Percentiles rank a stretch among this genome's conserved stretches.
These are phyloP conservation scores for Monosporascus ibericus DNA, from an alignment of 2,329 filamentous ascomycete species.

Conservation along the genomic window DNA sequence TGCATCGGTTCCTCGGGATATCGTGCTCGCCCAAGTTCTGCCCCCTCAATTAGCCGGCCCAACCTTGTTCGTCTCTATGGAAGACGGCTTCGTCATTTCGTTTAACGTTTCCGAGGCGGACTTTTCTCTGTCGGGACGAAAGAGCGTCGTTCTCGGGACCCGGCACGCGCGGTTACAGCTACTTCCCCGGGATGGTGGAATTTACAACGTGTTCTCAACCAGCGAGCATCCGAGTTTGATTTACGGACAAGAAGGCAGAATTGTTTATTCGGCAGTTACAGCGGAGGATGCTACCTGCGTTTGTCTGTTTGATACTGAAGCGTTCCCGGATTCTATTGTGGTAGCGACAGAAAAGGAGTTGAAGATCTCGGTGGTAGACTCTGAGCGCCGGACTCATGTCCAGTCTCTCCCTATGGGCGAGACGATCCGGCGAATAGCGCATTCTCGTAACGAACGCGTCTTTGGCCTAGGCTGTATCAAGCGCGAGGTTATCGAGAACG, in stretches of 20 bases:
- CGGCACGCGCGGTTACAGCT: conserved; percentile 77
- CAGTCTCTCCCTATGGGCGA: conserved; percentile 72
- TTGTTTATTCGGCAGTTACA: conserved; percentile 90
- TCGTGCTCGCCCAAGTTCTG: conserved; percentile 74
- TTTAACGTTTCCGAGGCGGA: conserved; percentile 62
- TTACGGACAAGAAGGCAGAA: conserved; percentile 78
- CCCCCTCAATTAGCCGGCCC: conserved; percentile 51
- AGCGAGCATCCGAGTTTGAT: conserved; percentile 93
- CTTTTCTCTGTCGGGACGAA: conserved; percentile 64
- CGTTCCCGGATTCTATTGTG: conserved; percentile 74
- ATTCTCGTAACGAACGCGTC: conserved; percentile 69
- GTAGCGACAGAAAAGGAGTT: conserved; percentile 73
- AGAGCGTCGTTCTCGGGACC: conserved; percentile 78
- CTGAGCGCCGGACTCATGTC: conserved; percentile 81
- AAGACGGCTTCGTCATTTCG: conserved; percentile 84
- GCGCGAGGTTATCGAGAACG: conserved; percentile 61
- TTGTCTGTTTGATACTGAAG: conserved; percentile 74
- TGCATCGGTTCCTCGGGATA: conserved; percentile 74
- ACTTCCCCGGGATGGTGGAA: conserved; percentile 60
- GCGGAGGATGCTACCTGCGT: conserved; percentile 79
- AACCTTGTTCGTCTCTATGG: conserved; percentile 83
- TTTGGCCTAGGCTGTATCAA: conserved; percentile 86
- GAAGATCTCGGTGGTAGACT: conserved; percentile 75
- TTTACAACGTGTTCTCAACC: conserved; percentile 83
- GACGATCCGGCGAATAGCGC: conserved; percentile 81